A percentile compares a stretch with the other conserved stretches of the same genome.
Evolutionary conservation across 2,329 filamentous ascomycete species (phyloP).

Genomic region (Phialophora chinensis): DNA sequence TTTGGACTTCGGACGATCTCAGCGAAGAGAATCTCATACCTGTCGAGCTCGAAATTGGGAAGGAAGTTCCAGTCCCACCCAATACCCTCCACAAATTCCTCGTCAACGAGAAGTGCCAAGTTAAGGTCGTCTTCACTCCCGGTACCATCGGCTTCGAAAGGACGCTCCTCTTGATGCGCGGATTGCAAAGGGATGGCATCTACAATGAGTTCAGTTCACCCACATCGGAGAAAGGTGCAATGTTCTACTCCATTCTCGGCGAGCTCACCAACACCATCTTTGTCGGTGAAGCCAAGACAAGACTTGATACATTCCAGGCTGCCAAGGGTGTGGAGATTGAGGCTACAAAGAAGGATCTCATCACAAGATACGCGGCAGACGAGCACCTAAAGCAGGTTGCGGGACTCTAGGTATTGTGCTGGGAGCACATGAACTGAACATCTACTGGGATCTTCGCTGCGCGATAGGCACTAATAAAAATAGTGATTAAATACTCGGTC

Average conservation of each 20-base stretch:
- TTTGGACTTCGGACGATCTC: conserved; percentile 21
- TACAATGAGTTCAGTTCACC: conserved; percentile 17
- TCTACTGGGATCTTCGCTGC: too few species aligned
- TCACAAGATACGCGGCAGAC: too few species aligned
- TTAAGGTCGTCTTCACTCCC: conserved; percentile 41
- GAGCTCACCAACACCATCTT: conserved; percentile 21
- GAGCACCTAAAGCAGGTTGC: too few species aligned
- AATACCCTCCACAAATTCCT: conserved; percentile 17
- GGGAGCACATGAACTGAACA: too few species aligned
- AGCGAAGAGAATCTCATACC: conserved; percentile 18
- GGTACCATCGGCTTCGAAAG: conserved; percentile 24
- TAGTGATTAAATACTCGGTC: too few species aligned
- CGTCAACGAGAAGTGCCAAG: conserved; percentile 40
- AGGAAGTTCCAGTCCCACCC: conserved; percentile 10
- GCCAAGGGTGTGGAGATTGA: conserved; percentile 16
- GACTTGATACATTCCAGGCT: conserved; percentile 6
- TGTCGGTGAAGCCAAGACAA: conserved; percentile 19
- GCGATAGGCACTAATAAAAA: too few species aligned
- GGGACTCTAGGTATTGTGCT: too few species aligned
- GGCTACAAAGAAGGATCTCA: conserved; percentile 7
- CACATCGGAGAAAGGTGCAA: conserved; percentile 13
- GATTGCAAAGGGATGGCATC: conserved; percentile 11
- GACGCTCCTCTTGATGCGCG: conserved; percentile 24
- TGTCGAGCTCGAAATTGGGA: conserved; percentile 10
- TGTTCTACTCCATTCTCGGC: conserved; percentile 19